Percentiles rank a stretch among this genome's conserved stretches.
These are phyloP conservation scores for Coemansia sp. DNA, from an alignment of 192 early-diverging fungal species.

Conservation along the genomic window DNA sequence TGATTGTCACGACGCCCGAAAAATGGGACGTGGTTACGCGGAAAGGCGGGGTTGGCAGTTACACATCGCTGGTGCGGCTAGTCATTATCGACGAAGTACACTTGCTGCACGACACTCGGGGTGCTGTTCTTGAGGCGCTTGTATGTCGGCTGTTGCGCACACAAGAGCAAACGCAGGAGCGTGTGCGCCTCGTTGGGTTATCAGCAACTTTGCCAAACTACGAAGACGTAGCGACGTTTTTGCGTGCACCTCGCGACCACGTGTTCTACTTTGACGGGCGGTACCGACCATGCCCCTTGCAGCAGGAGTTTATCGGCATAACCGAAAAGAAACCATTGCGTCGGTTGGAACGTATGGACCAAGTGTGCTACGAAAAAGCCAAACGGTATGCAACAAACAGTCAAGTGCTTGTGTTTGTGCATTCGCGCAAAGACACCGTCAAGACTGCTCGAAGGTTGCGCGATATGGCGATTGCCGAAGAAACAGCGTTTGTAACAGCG, in stretches of 20 bases:
- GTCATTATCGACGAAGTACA: conserved; percentile 98
- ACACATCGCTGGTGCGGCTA: conserved; percentile 84
- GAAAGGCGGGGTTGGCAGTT: conserved; percentile 88
- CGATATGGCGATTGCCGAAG: conserved; percentile 91
- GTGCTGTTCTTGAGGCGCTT: conserved; percentile 92
- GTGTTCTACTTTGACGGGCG: conserved; percentile 93
- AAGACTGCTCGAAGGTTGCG: conserved; percentile 89
- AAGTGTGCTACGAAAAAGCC: conserved; percentile 93
- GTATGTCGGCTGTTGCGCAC: conserved; percentile 81
- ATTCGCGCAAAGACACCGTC: conserved; percentile 96
- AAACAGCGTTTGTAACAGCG: conserved; percentile 76
- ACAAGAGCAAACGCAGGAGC: conserved; percentile 87
- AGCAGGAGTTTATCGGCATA: conserved; percentile 95
- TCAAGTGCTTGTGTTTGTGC: conserved; percentile 94
- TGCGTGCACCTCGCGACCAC: conserved; percentile 82
- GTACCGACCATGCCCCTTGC: conserved; percentile 91
- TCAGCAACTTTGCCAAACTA: conserved; percentile 96
- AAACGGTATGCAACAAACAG: conserved; percentile 79
- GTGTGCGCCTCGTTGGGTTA: conserved; percentile 88
- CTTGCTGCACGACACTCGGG: conserved; percentile 94
- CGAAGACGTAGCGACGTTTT: conserved; percentile 89
- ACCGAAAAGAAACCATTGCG: conserved; percentile 96
- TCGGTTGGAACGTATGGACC: conserved; percentile 93
- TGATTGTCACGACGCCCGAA: conserved; percentile 98
- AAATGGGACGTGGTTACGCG: conserved; percentile 99